Evolutionary conservation across 345 rosid species (phyloP).

Genomic region (Moringa oleifera): DNA sequence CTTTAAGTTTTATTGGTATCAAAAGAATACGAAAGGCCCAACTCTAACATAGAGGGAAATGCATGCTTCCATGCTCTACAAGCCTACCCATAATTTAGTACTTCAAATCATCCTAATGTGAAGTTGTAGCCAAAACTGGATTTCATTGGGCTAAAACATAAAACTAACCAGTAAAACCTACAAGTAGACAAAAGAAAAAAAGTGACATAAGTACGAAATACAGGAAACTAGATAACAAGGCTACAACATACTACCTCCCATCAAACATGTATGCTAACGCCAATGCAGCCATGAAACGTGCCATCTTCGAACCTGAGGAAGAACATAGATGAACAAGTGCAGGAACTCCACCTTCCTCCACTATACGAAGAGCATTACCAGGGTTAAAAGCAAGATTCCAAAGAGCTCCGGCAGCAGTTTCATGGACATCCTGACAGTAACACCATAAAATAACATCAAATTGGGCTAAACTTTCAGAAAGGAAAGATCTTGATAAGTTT

Average conservation of each 20-base stretch:
- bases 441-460: not conserved
- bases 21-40: not conserved
- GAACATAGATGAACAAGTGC: constrained; percentile 70
- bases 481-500: not conserved
- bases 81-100: too few relatives aligned
- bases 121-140: too few relatives aligned
- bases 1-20: not conserved
- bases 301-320: constrained; percentile 72
- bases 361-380: constrained; percentile 70
- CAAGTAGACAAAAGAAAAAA: too few relatives aligned
- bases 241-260: constrained; percentile 46
- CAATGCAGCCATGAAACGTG: constrained; percentile 81
- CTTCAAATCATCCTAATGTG: too few relatives aligned
- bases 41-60: too few relatives aligned
- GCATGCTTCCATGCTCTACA: too few relatives aligned
- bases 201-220: not conserved
- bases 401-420: constrained; percentile 86
- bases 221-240: not conserved
- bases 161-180: too few relatives aligned
- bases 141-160: too few relatives aligned
- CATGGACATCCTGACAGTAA: constrained; percentile 73
- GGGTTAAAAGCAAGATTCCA: constrained; percentile 86
- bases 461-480: not conserved
- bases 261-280: constrained; percentile 83
- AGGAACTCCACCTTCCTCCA: constrained; percentile 81